A percentile compares a stretch with the other conserved stretches of the same genome.
These are phyloP conservation scores for Podospora pseudocomata DNA, from an alignment of 495 filamentous ascomycete genomes.

Conservation along the genomic window DNA sequence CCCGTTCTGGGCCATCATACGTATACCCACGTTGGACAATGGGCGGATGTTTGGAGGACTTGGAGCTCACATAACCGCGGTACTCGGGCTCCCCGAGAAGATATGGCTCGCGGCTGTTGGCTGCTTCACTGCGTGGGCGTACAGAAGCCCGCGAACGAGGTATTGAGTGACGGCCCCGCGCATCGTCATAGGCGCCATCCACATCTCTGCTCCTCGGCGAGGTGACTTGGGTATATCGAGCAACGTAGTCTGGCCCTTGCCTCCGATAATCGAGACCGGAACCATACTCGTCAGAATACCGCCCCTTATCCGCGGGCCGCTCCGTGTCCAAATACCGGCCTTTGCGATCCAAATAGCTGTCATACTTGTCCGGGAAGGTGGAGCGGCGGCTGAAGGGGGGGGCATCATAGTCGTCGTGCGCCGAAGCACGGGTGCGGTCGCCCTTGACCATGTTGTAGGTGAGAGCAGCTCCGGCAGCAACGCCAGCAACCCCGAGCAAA, in stretches of 20 bases:
- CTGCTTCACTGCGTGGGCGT: conserved; percentile 37
- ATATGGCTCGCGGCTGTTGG: conserved; percentile 30
- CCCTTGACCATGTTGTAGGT: conserved; percentile 67
- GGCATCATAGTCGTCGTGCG: conserved; percentile 35
- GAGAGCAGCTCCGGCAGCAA: conserved; percentile 73
- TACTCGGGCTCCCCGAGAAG: conserved; percentile 32
- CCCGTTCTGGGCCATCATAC: conserved; percentile 31
- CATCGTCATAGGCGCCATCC: conserved; percentile 44
- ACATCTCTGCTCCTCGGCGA: conserved; percentile 38
- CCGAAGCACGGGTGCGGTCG: conserved; percentile 46
- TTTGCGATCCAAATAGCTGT: conserved; percentile 32
- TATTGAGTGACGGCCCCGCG: conserved; percentile 34
- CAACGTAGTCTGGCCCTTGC: conserved; percentile 33
- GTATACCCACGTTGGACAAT: conserved; percentile 33
- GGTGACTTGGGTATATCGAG: conserved; percentile 36
- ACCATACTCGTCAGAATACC: conserved; percentile 34
- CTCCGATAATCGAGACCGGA: conserved; percentile 27
- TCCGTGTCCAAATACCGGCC: conserved; percentile 38
- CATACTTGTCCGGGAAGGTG: conserved; percentile 38
- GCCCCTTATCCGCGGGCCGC: conserved; percentile 27
- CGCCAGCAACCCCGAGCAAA: conserved; percentile 66
- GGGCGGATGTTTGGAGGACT: conserved; percentile 26
- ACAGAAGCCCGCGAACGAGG: conserved; percentile 29
- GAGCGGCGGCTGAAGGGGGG: conserved; percentile 35
- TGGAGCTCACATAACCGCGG: conserved; percentile 30